A percentile compares a stretch with the other conserved stretches of the same genome.
These are phyloP conservation scores for Globisporangium yorkense DNA, from an alignment of 352 stramenopile genomes.

Conservation along the genomic window DNA sequence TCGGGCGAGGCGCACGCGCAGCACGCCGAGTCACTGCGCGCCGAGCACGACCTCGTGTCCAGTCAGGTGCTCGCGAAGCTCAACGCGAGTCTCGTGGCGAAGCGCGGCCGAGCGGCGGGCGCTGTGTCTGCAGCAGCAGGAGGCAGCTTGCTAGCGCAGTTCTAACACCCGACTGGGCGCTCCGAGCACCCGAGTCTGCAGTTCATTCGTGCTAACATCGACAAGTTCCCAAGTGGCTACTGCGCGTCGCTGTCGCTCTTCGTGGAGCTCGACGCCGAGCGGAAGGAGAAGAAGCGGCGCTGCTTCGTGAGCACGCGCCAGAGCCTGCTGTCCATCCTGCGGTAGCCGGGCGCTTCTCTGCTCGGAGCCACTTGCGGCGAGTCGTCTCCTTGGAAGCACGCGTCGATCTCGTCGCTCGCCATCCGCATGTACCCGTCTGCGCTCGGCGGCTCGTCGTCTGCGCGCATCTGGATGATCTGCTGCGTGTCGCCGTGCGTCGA, in stretches of 20 bases:
- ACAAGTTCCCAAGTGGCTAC: background rate
- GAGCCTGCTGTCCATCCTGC: conserved; percentile 27
- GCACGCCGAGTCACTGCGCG: conserved; percentile 24
- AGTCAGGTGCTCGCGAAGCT: conserved; percentile 44
- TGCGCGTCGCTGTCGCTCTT: conserved; percentile 6
- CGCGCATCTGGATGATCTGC: conserved; percentile 7
- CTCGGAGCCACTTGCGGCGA: background rate
- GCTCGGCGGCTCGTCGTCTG: conserved; percentile 32
- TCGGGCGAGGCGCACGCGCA: conserved; percentile 22
- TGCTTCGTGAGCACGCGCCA: conserved; percentile 51
- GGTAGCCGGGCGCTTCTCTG: background rate
- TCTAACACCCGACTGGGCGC: background rate
- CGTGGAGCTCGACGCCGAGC: conserved; percentile 15
- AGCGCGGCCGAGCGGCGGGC: conserved; percentile 12
- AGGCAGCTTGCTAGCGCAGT: background rate
- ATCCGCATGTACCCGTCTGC: conserved; percentile 77
- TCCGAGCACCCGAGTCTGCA: too few species aligned
- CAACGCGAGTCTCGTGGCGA: conserved; percentile 29
- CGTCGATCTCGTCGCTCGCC: conserved; percentile 52
- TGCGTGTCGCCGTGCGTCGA: conserved; percentile 49
- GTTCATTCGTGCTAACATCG: too few species aligned
- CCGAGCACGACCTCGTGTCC: conserved; percentile 17
- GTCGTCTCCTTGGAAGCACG: background rate
- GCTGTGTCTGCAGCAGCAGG: background rate
- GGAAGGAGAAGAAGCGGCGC: conserved; percentile 56